A percentile compares a stretch with the other conserved stretches of the same genome.
phyloP scores from a whole-genome alignment of 108 stramenopile species.

The Craspedostauros australis region DNA sequence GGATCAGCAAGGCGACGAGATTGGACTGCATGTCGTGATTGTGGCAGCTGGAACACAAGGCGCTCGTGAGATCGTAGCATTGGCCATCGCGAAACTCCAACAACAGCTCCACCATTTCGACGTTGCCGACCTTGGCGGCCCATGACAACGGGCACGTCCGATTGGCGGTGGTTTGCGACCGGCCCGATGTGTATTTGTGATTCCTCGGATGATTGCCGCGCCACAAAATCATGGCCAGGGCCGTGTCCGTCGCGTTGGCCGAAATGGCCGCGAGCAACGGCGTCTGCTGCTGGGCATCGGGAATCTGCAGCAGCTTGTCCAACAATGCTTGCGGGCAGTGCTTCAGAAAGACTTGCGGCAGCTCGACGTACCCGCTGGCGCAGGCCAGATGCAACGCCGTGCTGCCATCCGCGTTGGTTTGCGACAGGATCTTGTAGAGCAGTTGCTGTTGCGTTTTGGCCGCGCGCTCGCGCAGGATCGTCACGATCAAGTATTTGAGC shows the following conservation, averaged over 20 bases:
- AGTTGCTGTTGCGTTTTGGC: constrained; percentile 20
- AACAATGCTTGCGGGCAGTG: constrained; percentile 25
- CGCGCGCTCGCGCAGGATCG: neutral
- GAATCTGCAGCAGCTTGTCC: constrained; percentile 39
- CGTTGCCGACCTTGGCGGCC: constrained; percentile 36
- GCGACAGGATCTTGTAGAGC: constrained; percentile 30
- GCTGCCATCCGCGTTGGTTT: constrained; percentile 34
- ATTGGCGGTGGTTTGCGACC: neutral
- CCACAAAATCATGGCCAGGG: constrained; percentile 59
- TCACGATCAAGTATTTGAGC: constrained; percentile 11
- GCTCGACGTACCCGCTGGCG: constrained; percentile 26
- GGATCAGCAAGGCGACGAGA: constrained; percentile 17
- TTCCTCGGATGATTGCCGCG: constrained; percentile 30
- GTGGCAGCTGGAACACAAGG: neutral
- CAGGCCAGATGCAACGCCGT: constrained; percentile 65
- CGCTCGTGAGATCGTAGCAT: neutral
- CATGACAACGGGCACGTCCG: constrained; percentile 48
- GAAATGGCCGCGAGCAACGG: constrained; percentile 58
- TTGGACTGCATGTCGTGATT: neutral
- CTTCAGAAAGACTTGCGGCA: constrained; percentile 44
- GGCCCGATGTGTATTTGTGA: neutral
- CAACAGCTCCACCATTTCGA: constrained; percentile 57
- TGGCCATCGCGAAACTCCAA: constrained; percentile 37
- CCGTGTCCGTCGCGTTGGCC: constrained; percentile 46
- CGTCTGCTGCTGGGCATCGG: constrained; percentile 34